Evolutionary conservation across 352 stramenopile species (phyloP).

Genomic region (Phytopythium kandeliae): DNA sequence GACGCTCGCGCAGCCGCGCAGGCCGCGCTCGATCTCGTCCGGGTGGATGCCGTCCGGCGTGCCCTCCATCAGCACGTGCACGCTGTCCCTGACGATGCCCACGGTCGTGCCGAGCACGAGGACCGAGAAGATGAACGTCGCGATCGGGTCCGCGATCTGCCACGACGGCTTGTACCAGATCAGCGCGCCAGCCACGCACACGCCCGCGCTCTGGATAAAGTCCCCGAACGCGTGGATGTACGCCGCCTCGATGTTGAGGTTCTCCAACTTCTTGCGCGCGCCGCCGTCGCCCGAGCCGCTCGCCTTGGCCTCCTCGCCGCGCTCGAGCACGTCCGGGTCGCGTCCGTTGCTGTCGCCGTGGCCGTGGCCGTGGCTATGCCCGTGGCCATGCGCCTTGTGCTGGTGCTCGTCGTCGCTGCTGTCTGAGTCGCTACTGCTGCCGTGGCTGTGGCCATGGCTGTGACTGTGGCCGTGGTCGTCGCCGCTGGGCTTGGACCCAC

Average conservation of each 20-base stretch:
- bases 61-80: conserved; percentile 95
- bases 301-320: background rate
- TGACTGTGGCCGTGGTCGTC: conserved; percentile 18
- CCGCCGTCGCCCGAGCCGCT: conserved; percentile 16
- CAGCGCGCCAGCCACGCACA: conserved; percentile 92
- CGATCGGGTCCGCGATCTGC: conserved; percentile 96
- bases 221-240: conserved; percentile 98
- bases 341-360: conserved; percentile 26
- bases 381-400: conserved; percentile 20
- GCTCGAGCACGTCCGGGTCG: conserved; percentile 17
- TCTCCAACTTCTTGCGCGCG: conserved; percentile 58
- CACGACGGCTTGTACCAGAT: conserved; percentile 97
- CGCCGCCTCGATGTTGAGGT: conserved; percentile 95
- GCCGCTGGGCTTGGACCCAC: conserved; percentile 9
- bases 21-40: conserved; percentile 75
- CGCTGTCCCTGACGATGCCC: conserved; percentile 85
- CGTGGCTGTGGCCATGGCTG: conserved; percentile 16
- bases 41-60: conserved; percentile 90
- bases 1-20: conserved; percentile 81
- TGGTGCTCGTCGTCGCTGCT: conserved; percentile 9
- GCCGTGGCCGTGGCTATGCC: too few relatives aligned
- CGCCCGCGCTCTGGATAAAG: conserved; percentile 95
- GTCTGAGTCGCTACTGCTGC: conserved; percentile 6
- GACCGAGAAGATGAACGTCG: conserved; percentile 96
- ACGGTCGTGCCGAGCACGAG: conserved; percentile 93